phyloP scores from a whole-genome alignment of 106 monocot genomes.

The Cymbidium sinense region DNA sequence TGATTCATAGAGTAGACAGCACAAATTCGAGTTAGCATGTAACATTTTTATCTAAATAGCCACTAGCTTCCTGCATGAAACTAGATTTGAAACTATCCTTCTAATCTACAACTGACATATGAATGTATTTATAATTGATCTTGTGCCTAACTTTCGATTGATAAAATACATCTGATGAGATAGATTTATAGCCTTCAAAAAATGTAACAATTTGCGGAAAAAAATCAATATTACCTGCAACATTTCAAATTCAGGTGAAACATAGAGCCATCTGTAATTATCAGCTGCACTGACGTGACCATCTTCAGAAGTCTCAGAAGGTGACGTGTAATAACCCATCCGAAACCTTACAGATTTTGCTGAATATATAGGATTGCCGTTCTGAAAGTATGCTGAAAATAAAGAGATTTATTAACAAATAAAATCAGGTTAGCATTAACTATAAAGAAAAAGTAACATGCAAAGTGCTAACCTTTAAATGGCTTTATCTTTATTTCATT shows the following conservation, averaged over 20 bases:
- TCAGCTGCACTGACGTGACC: conserved; percentile 6
- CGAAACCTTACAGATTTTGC: conserved; percentile 53
- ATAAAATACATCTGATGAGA: too few species aligned
- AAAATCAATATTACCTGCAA: conserved; percentile 24
- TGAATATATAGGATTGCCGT: conserved; percentile 57
- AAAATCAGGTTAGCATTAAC: not conserved
- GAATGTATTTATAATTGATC: too few species aligned
- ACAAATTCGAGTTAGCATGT: too few species aligned
- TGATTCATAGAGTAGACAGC: too few species aligned
- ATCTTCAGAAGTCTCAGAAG: not conserved
- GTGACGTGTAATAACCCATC: conserved; percentile 33
- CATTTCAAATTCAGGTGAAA: conserved; percentile 64
- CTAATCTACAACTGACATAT: too few species aligned
- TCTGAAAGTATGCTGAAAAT: conserved; percentile 48
- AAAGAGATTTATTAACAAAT: not conserved
- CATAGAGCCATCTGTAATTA: conserved; percentile 45
- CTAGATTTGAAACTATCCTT: too few species aligned
- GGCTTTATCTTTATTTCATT: conserved; percentile 68
- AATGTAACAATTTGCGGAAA: too few species aligned
- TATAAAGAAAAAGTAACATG: not conserved
- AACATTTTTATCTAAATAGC: too few species aligned
- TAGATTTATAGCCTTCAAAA: too few species aligned
- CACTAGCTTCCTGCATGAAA: too few species aligned
- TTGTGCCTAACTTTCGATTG: too few species aligned
- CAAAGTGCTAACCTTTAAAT: conserved; percentile 49